A percentile compares a stretch with the other conserved stretches of the same genome.
These are phyloP conservation scores for Tetracentron sinense DNA, from an alignment of 164 flowering plant genomes.

Conservation along the genomic window DNA sequence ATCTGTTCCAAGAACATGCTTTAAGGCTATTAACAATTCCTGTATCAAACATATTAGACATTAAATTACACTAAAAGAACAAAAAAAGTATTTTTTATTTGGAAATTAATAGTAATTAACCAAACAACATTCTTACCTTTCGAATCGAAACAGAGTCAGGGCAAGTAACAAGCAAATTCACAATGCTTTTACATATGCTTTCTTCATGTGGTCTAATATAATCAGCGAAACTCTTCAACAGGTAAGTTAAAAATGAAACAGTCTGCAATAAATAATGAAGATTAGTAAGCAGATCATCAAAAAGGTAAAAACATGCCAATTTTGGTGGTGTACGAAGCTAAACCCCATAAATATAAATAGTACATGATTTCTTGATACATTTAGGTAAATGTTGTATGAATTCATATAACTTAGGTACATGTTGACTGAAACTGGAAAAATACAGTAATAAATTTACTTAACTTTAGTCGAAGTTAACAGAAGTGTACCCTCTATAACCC, in stretches of 20 bases:
- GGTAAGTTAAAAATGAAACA: constrained; percentile 91
- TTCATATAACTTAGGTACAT: no score
- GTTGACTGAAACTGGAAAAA: no score
- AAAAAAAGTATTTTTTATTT: no score
- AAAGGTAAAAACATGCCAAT: no score
- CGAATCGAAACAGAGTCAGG: constrained; percentile 93
- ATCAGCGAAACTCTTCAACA: constrained; percentile 89
- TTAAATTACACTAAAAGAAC: background rate
- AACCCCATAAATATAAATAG: no score
- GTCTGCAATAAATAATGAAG: constrained; percentile 55
- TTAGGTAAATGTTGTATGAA: no score
- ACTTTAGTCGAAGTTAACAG: no score
- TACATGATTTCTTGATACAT: no score
- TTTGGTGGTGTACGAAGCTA: no score
- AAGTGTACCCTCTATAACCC: no score
- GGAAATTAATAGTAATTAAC: background rate
- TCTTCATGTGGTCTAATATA: constrained; percentile 96
- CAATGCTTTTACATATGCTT: constrained; percentile 97
- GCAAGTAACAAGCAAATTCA: constrained; percentile 92
- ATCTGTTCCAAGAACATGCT: constrained; percentile 96
- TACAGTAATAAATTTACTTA: no score
- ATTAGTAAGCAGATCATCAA: background rate
- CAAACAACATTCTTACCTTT: constrained; percentile 44
- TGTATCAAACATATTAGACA: constrained; percentile 28
- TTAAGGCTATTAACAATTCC: constrained; percentile 92